Conservation (phyloP, 495 filamentous ascomycete genomes). For the Poronia punctata region DNA sequence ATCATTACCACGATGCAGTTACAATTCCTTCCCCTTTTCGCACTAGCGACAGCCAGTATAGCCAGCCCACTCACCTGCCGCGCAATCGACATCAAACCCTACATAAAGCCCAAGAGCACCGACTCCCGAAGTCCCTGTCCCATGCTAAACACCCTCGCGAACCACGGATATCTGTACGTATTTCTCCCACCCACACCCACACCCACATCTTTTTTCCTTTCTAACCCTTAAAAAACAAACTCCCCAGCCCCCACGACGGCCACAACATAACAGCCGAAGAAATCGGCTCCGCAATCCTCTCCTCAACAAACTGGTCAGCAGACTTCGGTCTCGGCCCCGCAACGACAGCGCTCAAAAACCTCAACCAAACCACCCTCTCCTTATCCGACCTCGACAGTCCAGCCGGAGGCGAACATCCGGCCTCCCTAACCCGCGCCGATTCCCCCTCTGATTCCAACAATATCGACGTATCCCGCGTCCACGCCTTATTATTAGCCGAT, state of each 20-base stretch:
- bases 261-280: slow-evolving; percentile 3
- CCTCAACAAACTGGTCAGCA: slow-evolving; percentile 1
- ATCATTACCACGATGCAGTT: not conserved
- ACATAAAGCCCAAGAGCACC: slow-evolving; percentile 5
- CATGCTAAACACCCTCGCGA: slow-evolving; percentile 10
- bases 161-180: slow-evolving; percentile 7
- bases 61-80: not conserved
- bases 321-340: slow-evolving; percentile 3
- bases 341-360: not conserved
- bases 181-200: not conserved
- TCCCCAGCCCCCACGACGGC: slow-evolving; percentile 1
- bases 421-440: slow-evolving; percentile 4
- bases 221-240: not conserved
- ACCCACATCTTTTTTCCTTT: too few relatives aligned
- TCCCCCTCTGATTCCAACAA: slow-evolving; percentile 5
- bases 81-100: slow-evolving; percentile 4
- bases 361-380: not conserved
- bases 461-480: slow-evolving; percentile 3
- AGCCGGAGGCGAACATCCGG: slow-evolving; percentile 4
- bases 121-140: slow-evolving; percentile 9
- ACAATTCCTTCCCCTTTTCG: not conserved
- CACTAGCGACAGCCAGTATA: not conserved
- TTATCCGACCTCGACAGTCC: slow-evolving; percentile 1
- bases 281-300: slow-evolving; percentile 3
- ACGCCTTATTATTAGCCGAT: not conserved